Evolutionary conservation across 805 yeast species (phyloP), one percentile per base, ranked within the genome.

Genomic region (Tetrapisispora nanseiensis): DNA sequence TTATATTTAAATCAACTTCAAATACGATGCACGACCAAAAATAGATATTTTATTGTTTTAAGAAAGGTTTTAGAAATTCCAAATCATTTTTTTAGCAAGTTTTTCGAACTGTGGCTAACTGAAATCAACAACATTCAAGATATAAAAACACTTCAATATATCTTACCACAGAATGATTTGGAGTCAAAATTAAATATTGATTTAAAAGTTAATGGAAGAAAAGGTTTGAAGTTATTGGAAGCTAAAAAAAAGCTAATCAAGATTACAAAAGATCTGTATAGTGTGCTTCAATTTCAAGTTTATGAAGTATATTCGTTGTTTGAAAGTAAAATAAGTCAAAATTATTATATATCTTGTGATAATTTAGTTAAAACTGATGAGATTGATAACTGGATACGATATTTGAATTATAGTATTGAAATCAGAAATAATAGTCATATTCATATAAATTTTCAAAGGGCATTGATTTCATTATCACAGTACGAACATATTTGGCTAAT

Each of bases 201-300:
- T 30, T 32, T 49, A 3, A 32, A 50, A 19, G 46, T 39, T 33
- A 39, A 41, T 12, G 55, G 57, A 4, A 54, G 66, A 44, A 50
- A 49, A 31, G 66, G 66, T 44, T 54, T 61, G 10, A 46, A 66
- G 3, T 52, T 77, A 9, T 41, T 46, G 6, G 64, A 61, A 16
- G 52, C 66, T 8, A 59, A 66, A 39, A 47, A 47, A 29, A 45
- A 46, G 13, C 47, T 67, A 16, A 54, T 44, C 32, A 55, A 60
- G 37, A 46, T 51, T 28, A 50, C 63, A 4, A 56, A 59, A 39
- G 61, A 56, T 36, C 39, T 57, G 15, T 62, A 60, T 43, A 47
- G 54, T 52, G 59, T 51, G 6, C 45, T 55, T 4, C 65, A 62
- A 40, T 51, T 42, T 35, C 62, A 61, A 39, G 58, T 52, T 0